Evolutionary conservation across 495 filamentous ascomycete species (phyloP), one percentile per base, ranked within the genome.

Genomic region (Eremomyces bilateralis): DNA sequence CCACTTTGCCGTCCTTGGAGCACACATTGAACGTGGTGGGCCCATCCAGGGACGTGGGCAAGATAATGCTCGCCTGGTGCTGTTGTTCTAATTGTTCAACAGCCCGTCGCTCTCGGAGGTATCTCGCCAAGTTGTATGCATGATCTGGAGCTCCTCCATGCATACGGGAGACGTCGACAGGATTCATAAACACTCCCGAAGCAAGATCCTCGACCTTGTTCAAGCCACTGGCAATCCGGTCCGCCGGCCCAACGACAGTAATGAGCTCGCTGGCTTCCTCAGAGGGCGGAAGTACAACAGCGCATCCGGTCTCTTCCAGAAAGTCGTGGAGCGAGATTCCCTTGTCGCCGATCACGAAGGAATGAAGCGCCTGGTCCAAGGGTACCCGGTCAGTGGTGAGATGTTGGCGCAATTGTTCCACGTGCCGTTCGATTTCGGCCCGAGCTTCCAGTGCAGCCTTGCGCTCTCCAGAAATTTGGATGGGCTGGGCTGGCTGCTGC

Each of bases 241-340:
- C 66, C 4, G 67, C 51, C 16, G 76, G 82, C 3, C 90, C 90
- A 39, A 82, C 73, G 42, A 99, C 67, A 21, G 77, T 83, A 17
- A 91, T 64, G 36, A 65, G 71, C 41, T 92, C 80, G 25, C 66
- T 72, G 29, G 85, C 80, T 25, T 79, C 77, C 11, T 64, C 65
- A 25, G 62, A 58, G 20, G 63, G 69, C 20, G 90, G 84, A 16
- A 94, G 45, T 29, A 94, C 68, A 30, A 95, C 69, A 27, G 76
- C 64, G 54, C 90, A 99, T 33, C 85, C 88, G 31, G 85, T 94
- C 41, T 92, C 71, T 12, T 71, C 68, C 38, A 92, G 69, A 59
- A 99, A 85, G 29, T 91, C 65, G 33, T 93, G 72, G 29, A 82
- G 55, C 2, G 78, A 72, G 38, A 73, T 65, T 20, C 76, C 80